These are phyloP conservation scores for Smittium mucronatum DNA, from an alignment of 371 early-diverging fungal species.

Conservation along the genomic window DNA sequence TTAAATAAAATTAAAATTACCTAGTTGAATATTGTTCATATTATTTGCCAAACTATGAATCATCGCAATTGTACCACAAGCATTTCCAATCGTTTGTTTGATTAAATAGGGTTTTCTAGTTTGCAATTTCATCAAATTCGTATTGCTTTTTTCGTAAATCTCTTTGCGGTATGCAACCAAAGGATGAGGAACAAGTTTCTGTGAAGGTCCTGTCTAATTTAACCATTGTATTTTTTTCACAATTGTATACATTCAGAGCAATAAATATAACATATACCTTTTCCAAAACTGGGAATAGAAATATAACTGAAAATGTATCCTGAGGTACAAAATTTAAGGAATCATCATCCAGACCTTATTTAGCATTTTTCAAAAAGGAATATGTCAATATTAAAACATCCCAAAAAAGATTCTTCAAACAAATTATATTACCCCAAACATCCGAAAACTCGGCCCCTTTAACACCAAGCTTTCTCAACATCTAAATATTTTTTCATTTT, in stretches of 20 bases:
- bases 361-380: conserved; percentile 50
- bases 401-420: conserved; percentile 28
- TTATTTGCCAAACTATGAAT: conserved; percentile 59
- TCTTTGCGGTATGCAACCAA: too few species aligned
- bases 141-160: too few species aligned
- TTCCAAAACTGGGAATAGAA: conserved; percentile 54
- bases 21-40: conserved; percentile 30
- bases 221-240: too few species aligned
- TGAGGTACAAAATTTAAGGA: conserved; percentile 62
- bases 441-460: conserved; percentile 5
- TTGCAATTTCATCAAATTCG: conserved; percentile 12
- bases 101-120: conserved; percentile 38
- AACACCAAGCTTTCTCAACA: conserved; percentile 46
- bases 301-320: conserved; percentile 64
- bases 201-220: too few species aligned
- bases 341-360: conserved; percentile 74
- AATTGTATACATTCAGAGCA: too few species aligned
- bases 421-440: conserved; percentile 32
- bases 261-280: too few species aligned
- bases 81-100: conserved; percentile 81
- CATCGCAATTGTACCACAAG: conserved; percentile 80
- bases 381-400: conserved; percentile 32
- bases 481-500: too few species aligned
- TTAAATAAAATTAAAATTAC: too few species aligned
- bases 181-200: too few species aligned